Base-by-base conservation (phyloP, 495 filamentous ascomycete genomes). In the Apiosordaria backusii region DNA sequence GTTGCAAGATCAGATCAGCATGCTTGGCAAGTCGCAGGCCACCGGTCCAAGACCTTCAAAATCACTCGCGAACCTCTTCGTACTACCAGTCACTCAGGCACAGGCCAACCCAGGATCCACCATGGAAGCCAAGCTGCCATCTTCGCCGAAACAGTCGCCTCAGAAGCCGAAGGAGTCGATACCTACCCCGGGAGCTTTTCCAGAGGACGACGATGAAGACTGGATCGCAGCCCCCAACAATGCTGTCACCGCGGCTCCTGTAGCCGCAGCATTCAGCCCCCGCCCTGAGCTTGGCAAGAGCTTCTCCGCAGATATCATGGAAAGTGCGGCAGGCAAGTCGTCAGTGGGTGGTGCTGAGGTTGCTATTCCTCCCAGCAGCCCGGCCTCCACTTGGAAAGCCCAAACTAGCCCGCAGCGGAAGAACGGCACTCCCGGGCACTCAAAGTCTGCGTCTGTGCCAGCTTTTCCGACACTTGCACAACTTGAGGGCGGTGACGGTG, bases 1-100 rank as follows among this genome's bases (percentile, higher is more conserved):
- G 10, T 82, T 99, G 19, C 91, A 96, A 65, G 96, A 98, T 66
- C 90, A 92, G 70, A 97, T 99, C 70, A 94, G 88, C 72, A 92
- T 94, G 87, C 84, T 99, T 21, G 93, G 93, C 23, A 90, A 97
- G 74, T 83, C 86, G 1, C 90, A 92, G 70, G 81, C 89, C 3
- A 77, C 68, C 57, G 75, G 71, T 55, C 81, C 88, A 29, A 82
- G 89, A 57, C 79, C 86, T 3, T 90, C 88, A 3, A 94, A 93
- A 71, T 89, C 88, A 13, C 88, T 92, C 26, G 80, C 87, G 0
- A 81, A 86, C 64, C 72, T 75, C 13, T 68, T 79, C 26, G 50
- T 57, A 0, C 45, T 67, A 10, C 54, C 52, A 19, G n/a, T 6
- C 2, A 6, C 4, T 6, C n/a, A 64, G 10, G 19, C 45, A 2